Evolutionary conservation across 2,329 filamentous ascomycete species (phyloP).

Genomic region (Ascochyta fabae): DNA sequence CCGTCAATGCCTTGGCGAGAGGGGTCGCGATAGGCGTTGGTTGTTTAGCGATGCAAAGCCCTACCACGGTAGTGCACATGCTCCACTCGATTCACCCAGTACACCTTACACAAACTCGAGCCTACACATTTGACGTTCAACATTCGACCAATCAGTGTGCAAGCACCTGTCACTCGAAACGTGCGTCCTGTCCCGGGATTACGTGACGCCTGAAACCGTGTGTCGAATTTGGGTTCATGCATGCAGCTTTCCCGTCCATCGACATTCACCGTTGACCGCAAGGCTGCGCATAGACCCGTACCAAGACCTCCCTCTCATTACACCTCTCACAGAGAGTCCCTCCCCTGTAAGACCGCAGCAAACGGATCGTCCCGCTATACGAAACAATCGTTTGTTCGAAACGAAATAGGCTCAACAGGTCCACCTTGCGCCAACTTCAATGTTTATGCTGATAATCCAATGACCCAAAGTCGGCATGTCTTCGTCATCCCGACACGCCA

Average conservation of each 20-base stretch:
- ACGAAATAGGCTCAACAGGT: slow-evolving; percentile 22
- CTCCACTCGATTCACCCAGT: not conserved
- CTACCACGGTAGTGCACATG: not conserved
- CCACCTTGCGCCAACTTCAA: slow-evolving; percentile 6
- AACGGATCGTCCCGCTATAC: slow-evolving; percentile 22
- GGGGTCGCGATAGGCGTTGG: not conserved
- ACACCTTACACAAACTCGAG: not conserved
- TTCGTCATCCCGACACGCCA: slow-evolving; percentile 16
- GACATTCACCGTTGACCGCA: not conserved
- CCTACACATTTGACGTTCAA: not conserved
- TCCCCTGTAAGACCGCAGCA: slow-evolving; percentile 15
- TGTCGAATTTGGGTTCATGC: slow-evolving; percentile 3
- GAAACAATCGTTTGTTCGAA: slow-evolving; percentile 26
- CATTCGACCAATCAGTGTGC: not conserved
- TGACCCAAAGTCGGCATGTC: not conserved
- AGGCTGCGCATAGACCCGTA: slow-evolving; percentile 18
- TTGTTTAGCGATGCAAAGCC: not conserved
- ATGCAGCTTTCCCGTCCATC: slow-evolving; percentile 3
- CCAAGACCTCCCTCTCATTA: slow-evolving; percentile 29
- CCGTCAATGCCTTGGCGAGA: not conserved
- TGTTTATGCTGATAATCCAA: slow-evolving; percentile 2
- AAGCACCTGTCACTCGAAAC: not conserved
- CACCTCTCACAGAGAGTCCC: slow-evolving; percentile 13
- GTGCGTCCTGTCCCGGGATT: not conserved
- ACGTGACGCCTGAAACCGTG: slow-evolving; percentile 10